Conservation (phyloP, 2,329 filamentous ascomycete genomes). For the Fusarium poae region DNA sequence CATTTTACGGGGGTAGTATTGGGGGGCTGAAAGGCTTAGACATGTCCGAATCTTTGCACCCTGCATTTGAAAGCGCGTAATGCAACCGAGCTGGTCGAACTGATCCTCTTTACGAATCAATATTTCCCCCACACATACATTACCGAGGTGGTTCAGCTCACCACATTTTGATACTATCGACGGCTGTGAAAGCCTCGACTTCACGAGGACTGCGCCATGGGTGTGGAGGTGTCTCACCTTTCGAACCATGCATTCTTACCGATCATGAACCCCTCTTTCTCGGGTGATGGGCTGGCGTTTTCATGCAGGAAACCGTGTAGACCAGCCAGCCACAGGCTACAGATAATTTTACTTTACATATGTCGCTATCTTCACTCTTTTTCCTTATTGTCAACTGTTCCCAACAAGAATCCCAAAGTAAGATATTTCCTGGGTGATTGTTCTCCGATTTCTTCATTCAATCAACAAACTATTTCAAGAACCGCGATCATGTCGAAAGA, state of each 20-base stretch:
- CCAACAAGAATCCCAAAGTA: no score
- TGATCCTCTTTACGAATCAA: no score
- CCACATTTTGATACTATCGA: background rate
- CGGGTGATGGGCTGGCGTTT: background rate
- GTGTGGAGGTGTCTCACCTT: background rate
- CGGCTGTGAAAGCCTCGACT: background rate
- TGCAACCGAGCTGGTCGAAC: no score
- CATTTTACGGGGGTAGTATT: background rate
- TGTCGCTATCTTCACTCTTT: background rate
- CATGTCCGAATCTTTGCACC: no score
- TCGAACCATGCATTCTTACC: background rate
- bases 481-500: background rate
- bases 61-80: no score
- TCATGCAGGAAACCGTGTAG: background rate
- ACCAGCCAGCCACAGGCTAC: background rate
- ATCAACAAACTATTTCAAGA: no score
- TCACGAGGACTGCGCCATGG: fast-evolving
- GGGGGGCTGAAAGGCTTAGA: no score
- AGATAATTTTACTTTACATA: background rate
- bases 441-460: no score
- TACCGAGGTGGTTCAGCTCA: background rate
- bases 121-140: background rate
- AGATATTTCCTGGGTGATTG: no score
- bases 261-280: background rate
- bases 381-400: background rate